phyloP scores from a whole-genome alignment of 768 basidiomycete species.

The Candolleomyces eurysporus region DNA sequence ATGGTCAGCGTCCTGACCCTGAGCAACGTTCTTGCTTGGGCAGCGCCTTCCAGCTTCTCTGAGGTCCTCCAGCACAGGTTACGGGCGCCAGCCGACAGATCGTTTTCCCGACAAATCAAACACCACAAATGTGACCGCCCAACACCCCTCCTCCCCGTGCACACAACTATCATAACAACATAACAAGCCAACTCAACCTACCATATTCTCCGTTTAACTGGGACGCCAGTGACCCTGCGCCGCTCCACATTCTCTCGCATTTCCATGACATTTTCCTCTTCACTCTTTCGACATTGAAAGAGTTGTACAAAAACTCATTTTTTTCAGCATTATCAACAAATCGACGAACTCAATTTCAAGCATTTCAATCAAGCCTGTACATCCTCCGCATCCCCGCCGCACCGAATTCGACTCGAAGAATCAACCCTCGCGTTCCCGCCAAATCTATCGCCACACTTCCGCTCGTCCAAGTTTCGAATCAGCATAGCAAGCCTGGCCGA shows the following conservation, averaged over 20 bases:
- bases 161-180: not conserved
- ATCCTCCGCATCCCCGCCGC: not conserved
- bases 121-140: too few species aligned
- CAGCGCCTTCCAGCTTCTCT: constrained; percentile 58
- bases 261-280: constrained; percentile 1
- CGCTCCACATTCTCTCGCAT: not conserved
- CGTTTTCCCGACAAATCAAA: not conserved
- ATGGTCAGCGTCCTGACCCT: constrained; percentile 33
- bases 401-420: not conserved
- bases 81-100: too few species aligned
- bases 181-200: not conserved
- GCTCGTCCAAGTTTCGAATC: not conserved
- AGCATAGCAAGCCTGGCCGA: not conserved
- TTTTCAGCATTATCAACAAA: not conserved
- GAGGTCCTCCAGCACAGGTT: constrained; percentile 1
- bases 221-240: not conserved
- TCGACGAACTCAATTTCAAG: not conserved
- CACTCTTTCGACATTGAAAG: not conserved
- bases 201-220: not conserved
- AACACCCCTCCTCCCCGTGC: not conserved
- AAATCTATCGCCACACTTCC: not conserved
- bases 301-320: constrained; percentile 1
- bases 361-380: not conserved
- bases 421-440: not conserved
- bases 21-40: constrained; percentile 40